These are phyloP conservation scores for Silene noctiflora DNA, from an alignment of 179 eudicot species.

Conservation along the genomic window DNA sequence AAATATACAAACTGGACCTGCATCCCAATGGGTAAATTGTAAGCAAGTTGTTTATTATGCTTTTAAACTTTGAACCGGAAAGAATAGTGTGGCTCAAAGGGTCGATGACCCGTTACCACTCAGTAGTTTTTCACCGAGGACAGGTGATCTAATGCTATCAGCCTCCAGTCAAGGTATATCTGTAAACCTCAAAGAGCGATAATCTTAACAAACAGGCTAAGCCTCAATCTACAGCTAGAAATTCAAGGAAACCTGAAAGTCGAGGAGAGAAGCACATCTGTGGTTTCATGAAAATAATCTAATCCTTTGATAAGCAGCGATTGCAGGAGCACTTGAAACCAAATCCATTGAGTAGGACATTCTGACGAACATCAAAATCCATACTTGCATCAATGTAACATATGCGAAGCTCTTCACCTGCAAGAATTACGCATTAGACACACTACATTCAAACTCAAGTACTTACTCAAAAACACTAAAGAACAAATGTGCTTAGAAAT, in stretches of 20 bases:
- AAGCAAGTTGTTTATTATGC: too few relatives aligned
- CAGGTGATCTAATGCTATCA: too few relatives aligned
- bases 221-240: background rate
- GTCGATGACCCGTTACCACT: too few relatives aligned
- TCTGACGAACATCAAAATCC: constrained; percentile 67
- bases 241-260: background rate
- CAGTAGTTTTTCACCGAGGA: too few relatives aligned
- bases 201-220: background rate
- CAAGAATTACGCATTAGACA: constrained; percentile 12
- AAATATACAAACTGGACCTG: too few relatives aligned
- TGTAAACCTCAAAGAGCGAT: background rate
- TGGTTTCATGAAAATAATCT: constrained; percentile 1
- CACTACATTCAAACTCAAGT: background rate
- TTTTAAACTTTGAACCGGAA: too few relatives aligned
- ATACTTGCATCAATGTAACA: constrained; percentile 96
- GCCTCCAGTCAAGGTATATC: background rate
- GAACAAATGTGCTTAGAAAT: background rate
- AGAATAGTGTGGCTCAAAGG: too few relatives aligned
- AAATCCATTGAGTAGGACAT: constrained; percentile 57
- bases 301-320: constrained; percentile 69
- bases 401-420: constrained; percentile 91
- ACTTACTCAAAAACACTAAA: constrained; percentile 5
- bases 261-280: background rate
- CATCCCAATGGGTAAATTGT: too few relatives aligned
- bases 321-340: constrained; percentile 73